Evolutionary conservation across 345 rosid species (phyloP).

Genomic region (Diplotaxis tenuifolia): DNA sequence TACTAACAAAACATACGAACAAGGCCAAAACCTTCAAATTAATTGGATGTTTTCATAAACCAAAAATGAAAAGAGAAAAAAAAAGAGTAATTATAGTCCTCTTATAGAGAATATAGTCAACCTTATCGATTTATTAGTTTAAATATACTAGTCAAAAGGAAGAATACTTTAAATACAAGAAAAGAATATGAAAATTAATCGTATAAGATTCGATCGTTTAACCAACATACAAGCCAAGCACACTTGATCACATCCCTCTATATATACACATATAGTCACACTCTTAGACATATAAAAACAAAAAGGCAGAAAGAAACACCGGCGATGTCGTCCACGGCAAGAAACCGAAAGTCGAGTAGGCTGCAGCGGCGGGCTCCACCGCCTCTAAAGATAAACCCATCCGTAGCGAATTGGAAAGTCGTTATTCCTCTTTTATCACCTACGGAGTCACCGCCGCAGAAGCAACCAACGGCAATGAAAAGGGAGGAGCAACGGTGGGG

Average conservation of each 20-base stretch:
- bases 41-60: neutral
- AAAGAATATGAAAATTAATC: neutral
- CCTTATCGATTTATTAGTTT: constrained; percentile 5
- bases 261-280: neutral
- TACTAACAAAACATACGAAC: neutral
- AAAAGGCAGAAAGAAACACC: constrained; percentile 2
- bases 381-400: constrained; percentile 55
- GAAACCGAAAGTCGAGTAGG: constrained; percentile 48
- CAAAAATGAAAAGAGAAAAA: neutral
- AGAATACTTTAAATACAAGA: constrained; percentile 5
- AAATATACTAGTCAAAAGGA: constrained; percentile 17
- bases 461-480: constrained; percentile 27
- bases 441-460: constrained; percentile 57
- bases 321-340: constrained; percentile 33
- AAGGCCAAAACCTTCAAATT: neutral
- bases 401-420: constrained; percentile 55
- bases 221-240: constrained; percentile 23
- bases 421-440: constrained; percentile 93
- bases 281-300: neutral
- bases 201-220: constrained; percentile 26
- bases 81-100: neutral
- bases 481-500: constrained; percentile 37
- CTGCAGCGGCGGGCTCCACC: constrained; percentile 84
- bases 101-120: constrained; percentile 20
- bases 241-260: constrained; percentile 1